phyloP scores from a whole-genome alignment of 257 asterid genomes.

The Solanum bulbocastanum region DNA sequence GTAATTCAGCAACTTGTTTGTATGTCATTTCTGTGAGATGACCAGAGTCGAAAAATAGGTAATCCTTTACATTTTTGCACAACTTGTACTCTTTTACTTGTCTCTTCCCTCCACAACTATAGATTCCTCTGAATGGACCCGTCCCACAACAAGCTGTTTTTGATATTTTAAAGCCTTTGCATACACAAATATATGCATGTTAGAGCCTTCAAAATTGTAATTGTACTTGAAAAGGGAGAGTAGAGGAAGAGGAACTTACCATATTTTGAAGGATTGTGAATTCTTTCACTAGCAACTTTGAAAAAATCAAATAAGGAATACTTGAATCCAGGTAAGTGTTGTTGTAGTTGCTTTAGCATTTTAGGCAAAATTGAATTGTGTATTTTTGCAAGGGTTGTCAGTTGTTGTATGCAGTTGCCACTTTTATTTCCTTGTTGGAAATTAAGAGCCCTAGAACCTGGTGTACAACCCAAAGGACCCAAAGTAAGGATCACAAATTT shows the following conservation, averaged over 20 bases:
- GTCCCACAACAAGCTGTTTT: conserved; percentile 46
- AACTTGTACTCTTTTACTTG: conserved; percentile 22
- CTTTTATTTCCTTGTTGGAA: neutral
- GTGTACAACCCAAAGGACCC: conserved; percentile 6
- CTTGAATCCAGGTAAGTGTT: neutral
- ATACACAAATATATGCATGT: neutral
- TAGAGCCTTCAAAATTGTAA: neutral
- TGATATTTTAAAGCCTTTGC: conserved; percentile 37
- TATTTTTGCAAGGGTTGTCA: neutral
- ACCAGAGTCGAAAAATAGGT: conserved; percentile 33
- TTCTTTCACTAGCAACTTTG: neutral
- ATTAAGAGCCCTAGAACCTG: conserved; percentile 5
- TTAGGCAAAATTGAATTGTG: neutral
- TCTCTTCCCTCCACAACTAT: conserved; percentile 51
- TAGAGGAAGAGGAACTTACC: neutral
- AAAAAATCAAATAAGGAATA: neutral
- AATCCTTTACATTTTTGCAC: conserved; percentile 30
- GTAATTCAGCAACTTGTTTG: conserved; percentile 25
- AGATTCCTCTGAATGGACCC: conserved; percentile 32
- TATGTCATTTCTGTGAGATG: conserved; percentile 36
- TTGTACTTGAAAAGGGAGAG: neutral
- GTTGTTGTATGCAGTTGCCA: neutral
- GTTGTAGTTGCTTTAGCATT: neutral
- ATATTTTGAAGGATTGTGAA: conserved; percentile 1
- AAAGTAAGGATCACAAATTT: conserved; percentile 14